These are phyloP conservation scores for Ophiostoma quercus DNA, from an alignment of 2,329 filamentous ascomycete species.

Conservation along the genomic window DNA sequence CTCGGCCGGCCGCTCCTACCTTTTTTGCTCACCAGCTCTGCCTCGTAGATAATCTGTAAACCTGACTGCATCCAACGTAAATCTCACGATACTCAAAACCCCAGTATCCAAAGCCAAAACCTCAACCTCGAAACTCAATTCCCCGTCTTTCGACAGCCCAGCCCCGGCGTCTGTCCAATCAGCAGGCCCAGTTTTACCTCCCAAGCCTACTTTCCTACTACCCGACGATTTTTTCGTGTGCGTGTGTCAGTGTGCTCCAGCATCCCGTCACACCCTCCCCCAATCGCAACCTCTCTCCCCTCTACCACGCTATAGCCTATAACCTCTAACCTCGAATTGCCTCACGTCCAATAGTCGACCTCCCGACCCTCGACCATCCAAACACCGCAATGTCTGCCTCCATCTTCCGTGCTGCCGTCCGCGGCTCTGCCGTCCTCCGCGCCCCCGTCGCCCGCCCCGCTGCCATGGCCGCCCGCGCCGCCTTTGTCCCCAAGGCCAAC, in stretches of 20 bases:
- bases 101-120: not conserved
- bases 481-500: conserved; percentile 47
- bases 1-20: conserved; percentile 19
- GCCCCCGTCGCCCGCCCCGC: conserved; percentile 47
- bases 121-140: not conserved
- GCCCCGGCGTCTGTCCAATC: conserved; percentile 18
- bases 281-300: conserved; percentile 15
- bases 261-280: conserved; percentile 19
- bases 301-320: conserved; percentile 16
- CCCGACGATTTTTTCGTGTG: conserved; percentile 21
- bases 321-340: not conserved
- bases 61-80: not conserved
- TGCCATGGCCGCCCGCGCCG: conserved; percentile 48
- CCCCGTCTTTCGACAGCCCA: not conserved
- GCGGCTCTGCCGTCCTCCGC: conserved; percentile 60
- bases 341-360: conserved; percentile 3
- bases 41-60: conserved; percentile 4
- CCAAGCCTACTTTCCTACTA: conserved; percentile 8
- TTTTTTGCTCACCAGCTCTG: conserved; percentile 24
- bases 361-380: not conserved
- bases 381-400: conserved; percentile 45
- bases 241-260: conserved; percentile 15
- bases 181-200: conserved; percentile 12
- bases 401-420: conserved; percentile 66
- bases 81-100: conserved; percentile 1